Conservation (phyloP, 306 rosid genomes). For the Oemleria cerasiformis region DNA sequence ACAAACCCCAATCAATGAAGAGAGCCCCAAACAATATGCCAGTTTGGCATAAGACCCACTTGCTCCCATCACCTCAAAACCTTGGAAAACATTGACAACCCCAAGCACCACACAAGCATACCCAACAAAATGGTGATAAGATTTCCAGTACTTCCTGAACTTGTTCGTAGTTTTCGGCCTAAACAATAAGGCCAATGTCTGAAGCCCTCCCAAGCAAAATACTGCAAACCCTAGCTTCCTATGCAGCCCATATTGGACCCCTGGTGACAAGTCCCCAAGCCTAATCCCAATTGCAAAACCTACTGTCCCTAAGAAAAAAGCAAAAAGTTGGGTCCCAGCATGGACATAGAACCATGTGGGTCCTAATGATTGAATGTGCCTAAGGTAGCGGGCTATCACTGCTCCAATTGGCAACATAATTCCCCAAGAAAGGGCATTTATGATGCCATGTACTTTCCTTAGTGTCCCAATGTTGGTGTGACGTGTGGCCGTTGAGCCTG, state of each 20-base stretch:
- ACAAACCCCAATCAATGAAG: slow-evolving; percentile 62
- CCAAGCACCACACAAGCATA: slow-evolving; percentile 92
- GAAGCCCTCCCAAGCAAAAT: slow-evolving; percentile 65
- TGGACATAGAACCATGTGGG: slow-evolving; percentile 89
- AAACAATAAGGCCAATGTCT: slow-evolving; percentile 69
- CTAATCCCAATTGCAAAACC: slow-evolving; percentile 72
- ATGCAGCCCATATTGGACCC: slow-evolving; percentile 72
- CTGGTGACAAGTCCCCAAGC: slow-evolving; percentile 65
- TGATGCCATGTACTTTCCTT: slow-evolving; percentile 53
- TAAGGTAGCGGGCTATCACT: slow-evolving; percentile 70
- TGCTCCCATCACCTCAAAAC: slow-evolving; percentile 83
- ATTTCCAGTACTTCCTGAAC: slow-evolving; percentile 89
- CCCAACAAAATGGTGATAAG: slow-evolving; percentile 91
- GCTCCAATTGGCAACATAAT: slow-evolving; percentile 74
- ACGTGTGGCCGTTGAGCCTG: slow-evolving; percentile 54
- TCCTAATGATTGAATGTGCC: slow-evolving; percentile 63
- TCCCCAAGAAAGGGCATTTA: slow-evolving; percentile 86
- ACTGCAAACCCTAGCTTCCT: slow-evolving; percentile 74
- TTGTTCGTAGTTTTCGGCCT: slow-evolving; percentile 79
- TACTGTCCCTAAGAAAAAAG: slow-evolving; percentile 55
- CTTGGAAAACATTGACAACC: slow-evolving; percentile 81
- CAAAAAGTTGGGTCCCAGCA: slow-evolving; percentile 64
- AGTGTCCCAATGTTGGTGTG: slow-evolving; percentile 33
- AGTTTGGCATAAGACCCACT: slow-evolving; percentile 76
- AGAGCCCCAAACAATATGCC: slow-evolving; percentile 61